Evolutionary conservation across 179 eudicot genomes (phyloP).

Genomic region (Nepenthes alata): DNA sequence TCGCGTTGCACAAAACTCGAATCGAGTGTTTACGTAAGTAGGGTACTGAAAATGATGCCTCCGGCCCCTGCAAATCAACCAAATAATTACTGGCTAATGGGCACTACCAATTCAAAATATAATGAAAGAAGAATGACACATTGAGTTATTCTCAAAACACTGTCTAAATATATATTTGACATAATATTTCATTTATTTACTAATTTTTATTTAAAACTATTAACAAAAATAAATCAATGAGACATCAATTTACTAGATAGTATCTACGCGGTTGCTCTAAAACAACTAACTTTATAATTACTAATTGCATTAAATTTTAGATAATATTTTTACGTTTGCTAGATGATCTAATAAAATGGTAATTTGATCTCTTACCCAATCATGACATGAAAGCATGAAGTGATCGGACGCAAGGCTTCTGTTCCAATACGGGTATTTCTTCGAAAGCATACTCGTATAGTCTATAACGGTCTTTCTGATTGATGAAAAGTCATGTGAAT

Average conservation of each 20-base stretch:
- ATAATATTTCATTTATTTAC: too few species aligned
- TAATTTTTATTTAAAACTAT: too few species aligned
- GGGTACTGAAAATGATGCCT: conserved; percentile 41
- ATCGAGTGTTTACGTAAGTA: conserved; percentile 39
- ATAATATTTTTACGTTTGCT: too few species aligned
- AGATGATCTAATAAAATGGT: not conserved
- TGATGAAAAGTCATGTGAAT: conserved; percentile 27
- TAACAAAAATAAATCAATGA: too few species aligned
- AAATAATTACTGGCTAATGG: too few species aligned
- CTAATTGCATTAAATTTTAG: too few species aligned
- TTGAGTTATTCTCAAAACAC: not conserved
- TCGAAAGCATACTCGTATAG: conserved; percentile 33
- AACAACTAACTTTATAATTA: too few species aligned
- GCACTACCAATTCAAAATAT: too few species aligned
- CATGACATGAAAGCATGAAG: conserved; percentile 75
- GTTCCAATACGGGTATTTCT: conserved; percentile 57
- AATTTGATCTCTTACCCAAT: conserved; percentile 36
- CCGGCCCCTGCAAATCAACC: conserved; percentile 42
- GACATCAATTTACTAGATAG: too few species aligned
- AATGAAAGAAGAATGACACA: too few species aligned
- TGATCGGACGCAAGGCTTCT: conserved; percentile 62
- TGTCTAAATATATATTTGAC: too few species aligned
- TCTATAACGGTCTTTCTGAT: conserved; percentile 41
- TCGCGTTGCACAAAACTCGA: conserved; percentile 61
- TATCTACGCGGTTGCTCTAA: too few species aligned